A percentile compares a stretch with the other conserved stretches of the same genome.
Conservation (phyloP, 2,329 filamentous ascomycete species). For the Verticillium isaacii region DNA sequence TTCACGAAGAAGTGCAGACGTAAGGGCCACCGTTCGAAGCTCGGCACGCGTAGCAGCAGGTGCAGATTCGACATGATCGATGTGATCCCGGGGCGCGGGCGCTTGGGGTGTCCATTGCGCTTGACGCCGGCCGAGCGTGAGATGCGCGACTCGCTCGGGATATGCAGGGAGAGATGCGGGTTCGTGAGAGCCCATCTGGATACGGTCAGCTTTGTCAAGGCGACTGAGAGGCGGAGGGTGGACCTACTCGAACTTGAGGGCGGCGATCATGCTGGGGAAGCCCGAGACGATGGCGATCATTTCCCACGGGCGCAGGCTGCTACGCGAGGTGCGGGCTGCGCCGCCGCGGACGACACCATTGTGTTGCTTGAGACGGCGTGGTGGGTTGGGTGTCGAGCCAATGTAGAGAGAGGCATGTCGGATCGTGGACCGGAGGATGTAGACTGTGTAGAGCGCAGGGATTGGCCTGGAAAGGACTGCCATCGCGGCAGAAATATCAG, state of each 20-base stretch:
- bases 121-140: conserved; percentile 46
- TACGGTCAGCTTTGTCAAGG: background rate
- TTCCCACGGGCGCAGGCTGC: conserved; percentile 77
- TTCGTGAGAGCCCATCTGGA: conserved; percentile 88
- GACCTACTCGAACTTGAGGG: conserved; percentile 83
- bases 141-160: conserved; percentile 60
- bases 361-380: conserved; percentile 80
- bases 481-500: conserved; percentile 27
- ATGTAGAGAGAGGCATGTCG: conserved; percentile 73
- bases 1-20: conserved; percentile 71
- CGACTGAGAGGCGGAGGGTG: conserved; percentile 2
- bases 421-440: conserved; percentile 80
- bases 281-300: conserved; percentile 84
- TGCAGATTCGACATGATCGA: conserved; percentile 78
- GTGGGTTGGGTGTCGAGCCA: conserved; percentile 86
- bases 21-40: conserved; percentile 81
- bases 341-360: conserved; percentile 83
- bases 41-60: conserved; percentile 70
- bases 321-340: conserved; percentile 67
- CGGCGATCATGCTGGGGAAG: conserved; percentile 81
- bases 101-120: conserved; percentile 47
- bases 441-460: conserved; percentile 89
- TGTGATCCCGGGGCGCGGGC: conserved; percentile 55
- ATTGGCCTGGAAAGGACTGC: conserved; percentile 51
- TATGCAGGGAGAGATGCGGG: conserved; percentile 74